These are phyloP conservation scores for Cytospora schulzeri DNA, from an alignment of 2,329 filamentous ascomycete genomes.

Conservation along the genomic window DNA sequence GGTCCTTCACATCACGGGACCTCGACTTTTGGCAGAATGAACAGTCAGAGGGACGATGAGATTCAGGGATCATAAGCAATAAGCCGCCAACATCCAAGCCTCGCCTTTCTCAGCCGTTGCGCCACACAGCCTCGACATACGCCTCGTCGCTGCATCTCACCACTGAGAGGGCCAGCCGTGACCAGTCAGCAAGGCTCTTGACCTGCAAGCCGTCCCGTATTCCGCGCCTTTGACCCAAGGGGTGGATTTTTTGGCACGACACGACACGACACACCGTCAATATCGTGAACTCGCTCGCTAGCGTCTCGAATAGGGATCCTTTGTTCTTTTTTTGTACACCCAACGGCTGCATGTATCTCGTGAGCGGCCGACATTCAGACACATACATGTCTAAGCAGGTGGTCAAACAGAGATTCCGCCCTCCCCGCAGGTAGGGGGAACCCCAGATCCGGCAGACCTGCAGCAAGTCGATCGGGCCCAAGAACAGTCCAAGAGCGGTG, in stretches of 20 bases:
- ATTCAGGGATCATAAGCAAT: neutral
- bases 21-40: neutral
- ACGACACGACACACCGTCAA: slow-evolving; percentile 2
- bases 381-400: slow-evolving; percentile 4
- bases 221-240: neutral
- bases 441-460: slow-evolving; percentile 23
- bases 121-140: neutral
- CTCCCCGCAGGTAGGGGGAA: slow-evolving; percentile 12
- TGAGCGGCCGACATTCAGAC: slow-evolving; percentile 5
- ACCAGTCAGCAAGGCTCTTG: neutral
- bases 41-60: neutral
- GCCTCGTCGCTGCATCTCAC: neutral
- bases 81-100: neutral
- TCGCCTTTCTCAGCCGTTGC: neutral
- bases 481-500: slow-evolving; percentile 17
- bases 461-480: slow-evolving; percentile 18
- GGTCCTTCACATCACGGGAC: neutral
- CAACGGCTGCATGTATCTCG: slow-evolving; percentile 7
- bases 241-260: slow-evolving; percentile 2
- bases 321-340: slow-evolving; percentile 9
- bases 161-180: neutral
- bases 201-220: neutral
- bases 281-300: slow-evolving; percentile 26
- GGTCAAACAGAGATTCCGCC: slow-evolving; percentile 22
- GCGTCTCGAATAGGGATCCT: slow-evolving; percentile 21